Evolutionary conservation across 2,329 filamentous ascomycete species (phyloP).

Genomic region (Hypoxylon sp.): DNA sequence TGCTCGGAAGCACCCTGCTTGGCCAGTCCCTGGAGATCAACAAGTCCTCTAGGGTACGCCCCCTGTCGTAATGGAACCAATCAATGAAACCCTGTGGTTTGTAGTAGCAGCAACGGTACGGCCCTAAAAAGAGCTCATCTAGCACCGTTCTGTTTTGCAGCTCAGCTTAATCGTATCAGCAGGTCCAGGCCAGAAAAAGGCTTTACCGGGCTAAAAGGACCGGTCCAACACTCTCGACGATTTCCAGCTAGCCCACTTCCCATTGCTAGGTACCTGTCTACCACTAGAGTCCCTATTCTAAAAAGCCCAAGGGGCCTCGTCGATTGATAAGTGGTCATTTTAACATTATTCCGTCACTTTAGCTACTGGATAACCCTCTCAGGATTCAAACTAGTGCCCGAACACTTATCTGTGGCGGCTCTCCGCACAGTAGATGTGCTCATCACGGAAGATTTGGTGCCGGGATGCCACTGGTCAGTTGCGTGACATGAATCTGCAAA

Average conservation of each 20-base stretch:
- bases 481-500: conserved; percentile 19
- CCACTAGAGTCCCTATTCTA: conserved; percentile 22
- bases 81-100: conserved; percentile 33
- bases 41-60: conserved; percentile 18
- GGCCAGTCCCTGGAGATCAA: conserved; percentile 24
- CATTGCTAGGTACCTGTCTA: conserved; percentile 19
- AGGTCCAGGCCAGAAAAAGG: conserved; percentile 23
- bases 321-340: conserved; percentile 35
- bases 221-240: conserved; percentile 38
- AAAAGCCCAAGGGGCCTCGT: conserved; percentile 32
- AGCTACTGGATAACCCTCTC: conserved; percentile 25
- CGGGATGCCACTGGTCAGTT: conserved; percentile 24
- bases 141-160: conserved; percentile 41
- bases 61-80: conserved; percentile 38
- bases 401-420: conserved; percentile 15
- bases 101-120: conserved; percentile 26
- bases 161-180: conserved; percentile 42
- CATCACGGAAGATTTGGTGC: conserved; percentile 19
- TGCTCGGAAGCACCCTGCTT: conserved; percentile 27
- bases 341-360: conserved; percentile 29
- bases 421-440: conserved; percentile 32
- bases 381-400: conserved; percentile 21
- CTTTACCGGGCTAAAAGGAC: conserved; percentile 42
- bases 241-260: conserved; percentile 24
- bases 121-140: conserved; percentile 33